Evolutionary conservation across 2,329 filamentous ascomycete genomes (phyloP).

Genomic region (Fusarium tricinctum): DNA sequence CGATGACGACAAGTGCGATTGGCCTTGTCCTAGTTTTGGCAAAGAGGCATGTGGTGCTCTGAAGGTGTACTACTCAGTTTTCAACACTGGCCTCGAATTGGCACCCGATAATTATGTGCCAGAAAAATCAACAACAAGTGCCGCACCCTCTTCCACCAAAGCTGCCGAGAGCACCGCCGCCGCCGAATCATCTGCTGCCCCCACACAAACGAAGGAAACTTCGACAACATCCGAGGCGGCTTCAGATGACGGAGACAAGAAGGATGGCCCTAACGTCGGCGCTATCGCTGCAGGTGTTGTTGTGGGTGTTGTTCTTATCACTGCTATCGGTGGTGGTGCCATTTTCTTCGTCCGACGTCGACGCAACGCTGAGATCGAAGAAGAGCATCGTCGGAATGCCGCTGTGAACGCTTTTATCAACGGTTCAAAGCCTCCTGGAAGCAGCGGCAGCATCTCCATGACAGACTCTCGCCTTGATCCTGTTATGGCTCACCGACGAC

Average conservation of each 20-base stretch:
- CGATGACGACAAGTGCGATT: constrained; percentile 72
- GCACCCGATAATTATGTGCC: constrained; percentile 49
- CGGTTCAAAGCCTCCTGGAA: constrained; percentile 72
- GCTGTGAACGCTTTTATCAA: constrained; percentile 83
- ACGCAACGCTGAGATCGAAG: constrained; percentile 82
- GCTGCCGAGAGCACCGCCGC: constrained; percentile 43
- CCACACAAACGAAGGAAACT: constrained; percentile 37
- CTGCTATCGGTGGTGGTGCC: constrained; percentile 74
- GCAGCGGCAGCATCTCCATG: constrained; percentile 76
- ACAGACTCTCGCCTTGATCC: constrained; percentile 89
- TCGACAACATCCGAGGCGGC: constrained; percentile 9
- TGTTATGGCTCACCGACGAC: constrained; percentile 83
- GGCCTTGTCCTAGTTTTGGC: constrained; percentile 74
- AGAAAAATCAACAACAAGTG: constrained; percentile 25
- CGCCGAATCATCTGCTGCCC: not conserved
- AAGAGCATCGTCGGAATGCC: constrained; percentile 85
- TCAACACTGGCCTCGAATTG: constrained; percentile 65
- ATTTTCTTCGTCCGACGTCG: constrained; percentile 83
- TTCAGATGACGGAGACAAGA: constrained; percentile 11
- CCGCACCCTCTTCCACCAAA: constrained; percentile 48
- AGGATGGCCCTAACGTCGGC: constrained; percentile 74
- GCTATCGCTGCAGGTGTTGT: constrained; percentile 91
- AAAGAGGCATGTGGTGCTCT: constrained; percentile 70
- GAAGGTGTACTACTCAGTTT: constrained; percentile 58
- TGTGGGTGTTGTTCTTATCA: constrained; percentile 80